These are phyloP conservation scores for Pseudovirgaria hyperparasitica DNA, from an alignment of 2,329 filamentous ascomycete species.

Conservation along the genomic window DNA sequence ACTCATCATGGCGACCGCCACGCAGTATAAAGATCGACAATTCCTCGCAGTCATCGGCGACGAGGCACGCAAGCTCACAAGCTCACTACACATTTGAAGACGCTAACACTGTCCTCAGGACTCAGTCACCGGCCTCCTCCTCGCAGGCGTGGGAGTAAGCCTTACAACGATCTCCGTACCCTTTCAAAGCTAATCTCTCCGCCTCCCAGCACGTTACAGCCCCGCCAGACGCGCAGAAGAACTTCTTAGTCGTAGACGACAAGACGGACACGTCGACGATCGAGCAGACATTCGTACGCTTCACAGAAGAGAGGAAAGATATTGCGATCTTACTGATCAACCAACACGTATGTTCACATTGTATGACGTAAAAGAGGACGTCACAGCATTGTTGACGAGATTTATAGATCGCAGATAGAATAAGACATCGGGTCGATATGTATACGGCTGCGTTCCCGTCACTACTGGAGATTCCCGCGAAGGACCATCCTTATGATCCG, in stretches of 20 bases:
- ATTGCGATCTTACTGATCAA: conserved; percentile 96
- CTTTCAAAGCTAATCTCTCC: conserved; percentile 3
- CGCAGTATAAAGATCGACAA: conserved; percentile 67
- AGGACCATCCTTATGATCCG: conserved; percentile 97
- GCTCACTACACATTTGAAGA: conserved; percentile 1
- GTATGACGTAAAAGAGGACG: not conserved
- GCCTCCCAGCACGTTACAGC: conserved; percentile 68
- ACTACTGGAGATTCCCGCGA: conserved; percentile 91
- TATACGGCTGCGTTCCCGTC: conserved; percentile 95
- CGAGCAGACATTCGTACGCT: conserved; percentile 78
- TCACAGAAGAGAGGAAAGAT: conserved; percentile 83
- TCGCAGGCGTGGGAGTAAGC: conserved; percentile 86
- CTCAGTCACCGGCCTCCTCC: conserved; percentile 87
- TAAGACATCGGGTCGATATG: conserved; percentile 78
- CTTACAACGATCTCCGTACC: not conserved
- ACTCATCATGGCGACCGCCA: conserved; percentile 48
- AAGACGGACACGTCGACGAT: conserved; percentile 87
- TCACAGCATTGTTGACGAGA: not conserved
- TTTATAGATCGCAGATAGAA: conserved; percentile 75
- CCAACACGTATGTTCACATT: conserved; percentile 60
- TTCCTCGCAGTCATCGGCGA: conserved; percentile 97
- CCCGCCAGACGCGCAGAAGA: conserved; percentile 82
- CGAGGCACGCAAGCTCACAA: conserved; percentile 47
- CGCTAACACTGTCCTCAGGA: conserved; percentile 44
- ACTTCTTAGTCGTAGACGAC: conserved; percentile 90